Evolutionary conservation across 306 rosid genomes (phyloP).

Genomic region (Oemleria cerasiformis): DNA sequence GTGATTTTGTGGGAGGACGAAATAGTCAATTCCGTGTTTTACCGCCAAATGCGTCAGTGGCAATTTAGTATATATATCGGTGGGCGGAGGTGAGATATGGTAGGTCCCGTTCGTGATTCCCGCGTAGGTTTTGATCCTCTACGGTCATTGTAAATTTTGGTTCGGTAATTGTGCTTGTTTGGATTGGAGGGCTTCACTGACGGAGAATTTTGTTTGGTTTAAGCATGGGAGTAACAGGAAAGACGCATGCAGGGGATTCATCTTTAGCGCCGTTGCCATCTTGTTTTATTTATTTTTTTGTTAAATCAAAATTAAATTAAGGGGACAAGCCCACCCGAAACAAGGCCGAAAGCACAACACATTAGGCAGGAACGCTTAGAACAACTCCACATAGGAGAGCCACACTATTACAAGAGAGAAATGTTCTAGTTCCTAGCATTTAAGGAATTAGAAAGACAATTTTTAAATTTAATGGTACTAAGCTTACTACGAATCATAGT

Average conservation of each 20-base stretch:
- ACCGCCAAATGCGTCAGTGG: background rate
- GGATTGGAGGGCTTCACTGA: background rate
- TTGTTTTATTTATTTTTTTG: too few relatives aligned
- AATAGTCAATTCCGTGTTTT: background rate
- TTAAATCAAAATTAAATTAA: too few relatives aligned
- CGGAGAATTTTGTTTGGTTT: background rate
- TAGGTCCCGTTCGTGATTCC: background rate
- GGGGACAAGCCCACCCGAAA: too few relatives aligned
- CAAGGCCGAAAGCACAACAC: too few relatives aligned
- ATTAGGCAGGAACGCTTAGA: too few relatives aligned
- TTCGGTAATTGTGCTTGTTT: background rate
- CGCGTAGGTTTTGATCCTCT: background rate
- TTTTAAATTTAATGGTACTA: too few relatives aligned
- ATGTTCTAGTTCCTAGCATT: too few relatives aligned
- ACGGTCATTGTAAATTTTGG: background rate
- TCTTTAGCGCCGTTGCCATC: background rate
- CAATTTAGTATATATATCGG: background rate
- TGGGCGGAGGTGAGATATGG: background rate
- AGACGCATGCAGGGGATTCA: background rate
- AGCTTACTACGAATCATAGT: too few relatives aligned
- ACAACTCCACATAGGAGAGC: too few relatives aligned
- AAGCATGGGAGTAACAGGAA: too few relatives aligned
- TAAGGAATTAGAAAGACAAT: too few relatives aligned
- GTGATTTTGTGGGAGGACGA: background rate
- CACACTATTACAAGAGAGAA: too few relatives aligned